phyloP scores from a whole-genome alignment of 2,329 filamentous ascomycete species.

The Calonectria henricotiae region DNA sequence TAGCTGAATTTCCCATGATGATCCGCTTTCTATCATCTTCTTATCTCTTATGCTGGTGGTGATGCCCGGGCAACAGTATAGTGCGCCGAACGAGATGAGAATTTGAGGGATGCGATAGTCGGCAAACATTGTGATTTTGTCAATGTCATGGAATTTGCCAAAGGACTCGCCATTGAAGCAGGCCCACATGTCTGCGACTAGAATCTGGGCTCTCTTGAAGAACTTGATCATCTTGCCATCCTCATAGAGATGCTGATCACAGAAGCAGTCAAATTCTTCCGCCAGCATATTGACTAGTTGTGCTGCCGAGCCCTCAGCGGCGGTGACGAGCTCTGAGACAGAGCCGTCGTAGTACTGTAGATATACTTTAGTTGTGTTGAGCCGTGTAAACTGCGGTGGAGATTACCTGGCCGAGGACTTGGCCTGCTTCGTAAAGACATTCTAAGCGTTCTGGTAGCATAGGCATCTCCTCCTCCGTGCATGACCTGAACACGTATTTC shows the following conservation, averaged over 20 bases:
- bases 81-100: conserved; percentile 84
- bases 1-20: conserved; percentile 88
- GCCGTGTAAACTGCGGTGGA: conserved; percentile 17
- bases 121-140: conserved; percentile 98
- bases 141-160: conserved; percentile 90
- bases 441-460: conserved; percentile 83
- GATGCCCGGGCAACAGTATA: conserved; percentile 88
- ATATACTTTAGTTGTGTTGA: conserved; percentile 19
- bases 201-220: conserved; percentile 95
- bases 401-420: conserved; percentile 82
- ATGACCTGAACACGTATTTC: conserved; percentile 86
- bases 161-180: conserved; percentile 88
- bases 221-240: conserved; percentile 82
- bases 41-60: conserved; percentile 78
- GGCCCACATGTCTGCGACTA: conserved; percentile 97
- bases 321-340: conserved; percentile 81
- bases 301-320: conserved; percentile 85
- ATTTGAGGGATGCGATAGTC: conserved; percentile 98
- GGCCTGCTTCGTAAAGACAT: conserved; percentile 87
- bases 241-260: conserved; percentile 85
- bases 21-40: conserved; percentile 79
- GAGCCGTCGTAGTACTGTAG: conserved; percentile 82
- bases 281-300: conserved; percentile 89
- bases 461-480: conserved; percentile 89
- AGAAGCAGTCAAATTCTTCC: conserved; percentile 87